These are phyloP conservation scores for Candida namnaoensis DNA, from an alignment of 805 yeast species.

Conservation along the genomic window DNA sequence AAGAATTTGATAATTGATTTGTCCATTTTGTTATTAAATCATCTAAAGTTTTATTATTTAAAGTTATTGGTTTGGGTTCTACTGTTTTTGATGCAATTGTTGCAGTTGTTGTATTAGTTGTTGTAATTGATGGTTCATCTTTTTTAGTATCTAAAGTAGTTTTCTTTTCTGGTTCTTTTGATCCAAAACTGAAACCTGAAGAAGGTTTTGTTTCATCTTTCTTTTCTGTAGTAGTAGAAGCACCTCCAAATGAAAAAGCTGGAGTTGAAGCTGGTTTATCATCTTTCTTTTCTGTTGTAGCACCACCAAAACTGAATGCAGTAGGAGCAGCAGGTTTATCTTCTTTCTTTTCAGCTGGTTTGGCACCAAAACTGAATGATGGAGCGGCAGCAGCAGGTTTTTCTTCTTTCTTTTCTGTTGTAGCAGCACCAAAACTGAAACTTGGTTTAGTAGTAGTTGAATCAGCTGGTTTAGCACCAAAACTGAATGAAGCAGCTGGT, in stretches of 20 bases:
- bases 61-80: constrained; percentile 61
- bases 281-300: constrained; percentile 11
- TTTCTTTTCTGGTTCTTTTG: too few relatives aligned
- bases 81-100: constrained; percentile 16
- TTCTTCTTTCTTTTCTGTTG: too few relatives aligned
- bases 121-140: constrained; percentile 5
- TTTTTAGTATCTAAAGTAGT: not conserved
- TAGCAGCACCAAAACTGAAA: too few relatives aligned
- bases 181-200: too few relatives aligned
- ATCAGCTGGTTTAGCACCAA: too few relatives aligned
- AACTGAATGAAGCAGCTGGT: constrained; percentile 17
- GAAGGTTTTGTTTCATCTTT: too few relatives aligned
- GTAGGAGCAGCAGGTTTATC: too few relatives aligned
- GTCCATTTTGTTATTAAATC: constrained; percentile 94
- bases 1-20: constrained; percentile 64
- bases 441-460: too few relatives aligned
- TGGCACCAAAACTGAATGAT: too few relatives aligned
- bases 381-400: too few relatives aligned
- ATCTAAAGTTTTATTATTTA: constrained; percentile 87
- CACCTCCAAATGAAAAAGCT: too few relatives aligned
- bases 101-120: constrained; percentile 1
- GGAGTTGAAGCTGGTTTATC: constrained; percentile 4
- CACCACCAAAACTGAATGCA: constrained; percentile 11
- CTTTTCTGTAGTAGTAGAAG: too few relatives aligned
- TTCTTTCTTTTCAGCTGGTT: constrained; percentile 8